phyloP scores from a whole-genome alignment of 768 basidiomycete species.

The Boletus eberwhitei region DNA sequence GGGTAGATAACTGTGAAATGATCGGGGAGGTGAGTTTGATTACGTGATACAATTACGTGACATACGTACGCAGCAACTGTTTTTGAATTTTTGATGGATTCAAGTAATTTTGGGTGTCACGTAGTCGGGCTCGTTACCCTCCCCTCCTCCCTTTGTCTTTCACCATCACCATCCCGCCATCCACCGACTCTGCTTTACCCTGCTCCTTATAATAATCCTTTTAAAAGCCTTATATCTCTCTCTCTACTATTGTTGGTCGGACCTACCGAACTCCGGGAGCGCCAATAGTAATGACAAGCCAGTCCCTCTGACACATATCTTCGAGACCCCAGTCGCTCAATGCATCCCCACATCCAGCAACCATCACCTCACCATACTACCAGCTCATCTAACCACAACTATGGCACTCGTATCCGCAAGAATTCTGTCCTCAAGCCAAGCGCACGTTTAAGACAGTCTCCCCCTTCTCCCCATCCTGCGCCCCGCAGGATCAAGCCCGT shows the following conservation, averaged over 20 bases:
- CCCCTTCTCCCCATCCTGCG: conserved; percentile 36
- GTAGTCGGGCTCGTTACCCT: conserved; percentile 22
- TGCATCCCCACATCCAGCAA: conserved; percentile 15
- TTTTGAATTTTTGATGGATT: conserved; percentile 35
- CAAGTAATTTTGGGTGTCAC: conserved; percentile 31
- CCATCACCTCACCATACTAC: conserved; percentile 6
- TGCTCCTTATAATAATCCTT: conserved; percentile 17
- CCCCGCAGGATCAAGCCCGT: conserved; percentile 34
- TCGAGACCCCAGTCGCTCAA: conserved; percentile 8
- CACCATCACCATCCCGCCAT: conserved; percentile 26
- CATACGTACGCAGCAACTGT: conserved; percentile 28
- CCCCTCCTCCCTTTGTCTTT: conserved; percentile 26
- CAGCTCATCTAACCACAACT: conserved; percentile 33
- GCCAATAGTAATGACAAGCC: conserved; percentile 20
- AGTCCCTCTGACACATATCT: conserved; percentile 16
- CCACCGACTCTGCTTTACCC: conserved; percentile 10
- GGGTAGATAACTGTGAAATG: conserved; percentile 14
- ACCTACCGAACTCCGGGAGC: conserved; percentile 3
- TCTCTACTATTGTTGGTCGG: conserved; percentile 31
- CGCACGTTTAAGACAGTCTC: conserved; percentile 45
- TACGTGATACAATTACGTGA: conserved; percentile 30
- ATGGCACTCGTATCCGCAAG: conserved; percentile 55
- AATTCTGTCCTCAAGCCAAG: conserved; percentile 52
- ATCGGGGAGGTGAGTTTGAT: conserved; percentile 23
- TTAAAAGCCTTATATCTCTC: conserved; percentile 7